phyloP scores from a whole-genome alignment of 768 basidiomycete genomes.

The Boletus pseudo-olivaceus region DNA sequence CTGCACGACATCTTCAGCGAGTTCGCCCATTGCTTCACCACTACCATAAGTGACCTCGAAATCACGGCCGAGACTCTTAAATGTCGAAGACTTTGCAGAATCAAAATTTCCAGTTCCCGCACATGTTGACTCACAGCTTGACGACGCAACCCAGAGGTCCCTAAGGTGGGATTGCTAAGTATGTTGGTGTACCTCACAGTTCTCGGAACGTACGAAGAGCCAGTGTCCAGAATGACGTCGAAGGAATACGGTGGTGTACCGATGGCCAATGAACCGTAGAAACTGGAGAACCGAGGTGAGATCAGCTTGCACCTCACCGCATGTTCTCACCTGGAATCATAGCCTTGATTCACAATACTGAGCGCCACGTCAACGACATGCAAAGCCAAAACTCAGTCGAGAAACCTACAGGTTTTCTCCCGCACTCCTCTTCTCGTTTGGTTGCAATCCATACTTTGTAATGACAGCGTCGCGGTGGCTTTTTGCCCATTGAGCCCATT shows the following conservation, averaged over 20 bases:
- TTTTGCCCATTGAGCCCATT: constrained; percentile 39
- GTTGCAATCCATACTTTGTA: constrained; percentile 43
- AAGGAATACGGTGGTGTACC: constrained; percentile 48
- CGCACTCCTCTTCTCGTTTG: constrained; percentile 36
- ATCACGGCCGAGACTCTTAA: constrained; percentile 28
- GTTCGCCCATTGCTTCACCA: constrained; percentile 42
- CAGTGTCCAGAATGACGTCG: constrained; percentile 51
- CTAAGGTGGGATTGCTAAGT: constrained; percentile 25
- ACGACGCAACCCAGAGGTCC: constrained; percentile 51
- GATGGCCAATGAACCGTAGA: constrained; percentile 34
- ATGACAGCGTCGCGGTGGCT: constrained; percentile 41
- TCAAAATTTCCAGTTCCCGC: constrained; percentile 34
- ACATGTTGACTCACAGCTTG: constrained; percentile 29
- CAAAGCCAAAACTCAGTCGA: not conserved
- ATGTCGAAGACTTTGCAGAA: constrained; percentile 34
- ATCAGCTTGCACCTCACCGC: not conserved
- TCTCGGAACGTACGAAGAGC: constrained; percentile 33
- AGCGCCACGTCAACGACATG: constrained; percentile 1
- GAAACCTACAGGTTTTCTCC: constrained; percentile 47
- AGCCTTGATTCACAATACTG: constrained; percentile 61
- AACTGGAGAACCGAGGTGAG: constrained; percentile 19
- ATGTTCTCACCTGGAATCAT: constrained; percentile 52
- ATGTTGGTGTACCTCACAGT: not conserved
- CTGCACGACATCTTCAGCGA: constrained; percentile 62
- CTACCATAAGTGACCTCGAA: constrained; percentile 46